Base-by-base conservation (phyloP, 208 protist species). In the Trypanosoma cruzi region DNA sequence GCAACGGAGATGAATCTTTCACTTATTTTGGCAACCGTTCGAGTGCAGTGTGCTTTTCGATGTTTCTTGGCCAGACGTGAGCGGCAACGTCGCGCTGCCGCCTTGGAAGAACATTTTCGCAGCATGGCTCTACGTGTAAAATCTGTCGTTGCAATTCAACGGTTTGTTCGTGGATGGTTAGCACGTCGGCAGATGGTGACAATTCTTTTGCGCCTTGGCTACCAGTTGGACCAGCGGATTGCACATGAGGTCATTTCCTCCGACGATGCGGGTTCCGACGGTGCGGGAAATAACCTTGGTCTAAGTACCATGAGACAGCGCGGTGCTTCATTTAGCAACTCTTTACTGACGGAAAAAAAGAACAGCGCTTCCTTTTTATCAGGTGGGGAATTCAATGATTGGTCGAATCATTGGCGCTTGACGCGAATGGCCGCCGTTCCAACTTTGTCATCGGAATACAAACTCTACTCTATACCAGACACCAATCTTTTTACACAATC, bases 21-120 rank as follows among this genome's bases (percentile, higher is more conserved):
- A 14, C 56, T 77, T 59, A 64, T 71, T 31, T 20, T 67, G 13
- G 71, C 71, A 37, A 52, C 49, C 16, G 71, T 77, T 42, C 55
- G 58, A 1, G 20, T 77, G 26, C 71, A 77, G 52, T 56, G 63
- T 44, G 10, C 29, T 11, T 32, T 7, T 18, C 24, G 64, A 18
- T 20, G 48, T 16, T 40, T 77, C 31, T 29, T 50, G n/a, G 71
- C 71, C 34, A 44, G 22, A 36, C 24, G 64, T 34, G 57, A 71
- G n/a, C 57, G 29, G 5, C 4, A 32, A 0, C 44, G 49, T 24
- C 56, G 63, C 1, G 13, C 55, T 4, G 28, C 0, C 29, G 71
- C 62, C 10, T 18, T 77, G 40, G 44, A 71, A 36, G 40, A 34
- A n/a, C 31, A 77, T 42, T 29, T 71, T 13, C n/a, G 0, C 2